Conservation (phyloP, 2,329 filamentous ascomycete species). For the Calonectria pteridis region DNA sequence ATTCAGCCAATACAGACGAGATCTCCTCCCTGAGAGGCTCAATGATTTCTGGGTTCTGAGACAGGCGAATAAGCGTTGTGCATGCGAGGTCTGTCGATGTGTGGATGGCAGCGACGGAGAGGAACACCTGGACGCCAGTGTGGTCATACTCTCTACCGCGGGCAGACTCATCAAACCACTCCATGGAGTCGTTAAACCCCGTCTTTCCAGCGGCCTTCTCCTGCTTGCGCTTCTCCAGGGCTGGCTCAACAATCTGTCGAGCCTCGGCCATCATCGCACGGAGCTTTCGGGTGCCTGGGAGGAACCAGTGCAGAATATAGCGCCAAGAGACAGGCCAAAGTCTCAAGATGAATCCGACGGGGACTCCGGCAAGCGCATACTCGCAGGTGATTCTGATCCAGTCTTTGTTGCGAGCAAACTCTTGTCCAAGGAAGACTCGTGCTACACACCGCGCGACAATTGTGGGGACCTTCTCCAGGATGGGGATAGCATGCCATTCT, state of each 20-base stretch:
- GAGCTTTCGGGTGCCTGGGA: neutral
- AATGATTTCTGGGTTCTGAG: neutral
- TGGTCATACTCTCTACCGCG: neutral
- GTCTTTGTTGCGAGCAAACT: neutral
- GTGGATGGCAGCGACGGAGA: neutral
- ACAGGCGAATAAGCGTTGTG: neutral
- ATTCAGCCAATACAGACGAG: neutral
- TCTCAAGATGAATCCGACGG: neutral
- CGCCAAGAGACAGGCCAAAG: neutral
- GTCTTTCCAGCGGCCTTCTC: neutral
- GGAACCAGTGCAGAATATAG: neutral
- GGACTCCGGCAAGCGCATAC: neutral
- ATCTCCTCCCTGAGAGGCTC: neutral
- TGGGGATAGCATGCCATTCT: neutral
- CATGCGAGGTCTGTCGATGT: neutral
- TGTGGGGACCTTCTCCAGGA: neutral
- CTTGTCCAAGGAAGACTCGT: neutral
- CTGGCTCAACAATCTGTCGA: neutral
- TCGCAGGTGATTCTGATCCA: constrained; percentile 7
- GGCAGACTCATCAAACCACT: neutral
- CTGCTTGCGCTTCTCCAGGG: neutral
- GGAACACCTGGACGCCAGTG: neutral
- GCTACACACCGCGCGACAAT: neutral
- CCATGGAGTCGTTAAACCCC: neutral
- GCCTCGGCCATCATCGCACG: neutral